phyloP scores from a whole-genome alignment of 2,329 filamentous ascomycete species.

The Eutypella sp. region DNA sequence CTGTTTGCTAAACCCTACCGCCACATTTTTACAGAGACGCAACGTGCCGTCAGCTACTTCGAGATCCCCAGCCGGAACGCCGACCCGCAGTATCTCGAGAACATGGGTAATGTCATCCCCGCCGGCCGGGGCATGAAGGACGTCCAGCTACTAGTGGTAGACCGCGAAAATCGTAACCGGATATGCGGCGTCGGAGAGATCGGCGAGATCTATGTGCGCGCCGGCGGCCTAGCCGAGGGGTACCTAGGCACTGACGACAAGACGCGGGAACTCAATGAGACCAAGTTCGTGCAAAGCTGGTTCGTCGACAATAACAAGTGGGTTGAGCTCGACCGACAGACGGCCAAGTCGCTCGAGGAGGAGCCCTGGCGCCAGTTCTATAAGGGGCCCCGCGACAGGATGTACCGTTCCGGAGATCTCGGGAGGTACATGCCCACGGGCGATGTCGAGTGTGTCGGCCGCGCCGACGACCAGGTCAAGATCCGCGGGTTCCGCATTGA shows the following conservation, averaged over 20 bases:
- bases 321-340: slow-evolving; percentile 50
- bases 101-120: slow-evolving; percentile 64
- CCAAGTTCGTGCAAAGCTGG: slow-evolving; percentile 83
- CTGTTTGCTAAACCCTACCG: no score
- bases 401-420: slow-evolving; percentile 86
- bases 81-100: slow-evolving; percentile 56
- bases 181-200: slow-evolving; percentile 10
- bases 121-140: slow-evolving; percentile 71
- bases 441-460: slow-evolving; percentile 58
- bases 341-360: slow-evolving; percentile 32
- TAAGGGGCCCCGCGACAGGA: slow-evolving; percentile 74
- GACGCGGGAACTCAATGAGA: slow-evolving; percentile 55
- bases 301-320: slow-evolving; percentile 72
- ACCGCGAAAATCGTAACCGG: slow-evolving; percentile 40
- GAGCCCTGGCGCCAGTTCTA: slow-evolving; percentile 52
- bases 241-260: slow-evolving; percentile 59
- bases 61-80: slow-evolving; percentile 61
- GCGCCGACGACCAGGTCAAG: neutral
- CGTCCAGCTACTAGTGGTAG: slow-evolving; percentile 69
- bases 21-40: no score
- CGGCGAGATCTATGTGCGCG: slow-evolving; percentile 47
- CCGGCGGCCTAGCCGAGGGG: slow-evolving; percentile 68
- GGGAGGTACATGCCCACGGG: slow-evolving; percentile 62
- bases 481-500: neutral
- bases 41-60: slow-evolving; percentile 68